Conservation (phyloP, 208 protist species). For the Lotmaria passim region DNA sequence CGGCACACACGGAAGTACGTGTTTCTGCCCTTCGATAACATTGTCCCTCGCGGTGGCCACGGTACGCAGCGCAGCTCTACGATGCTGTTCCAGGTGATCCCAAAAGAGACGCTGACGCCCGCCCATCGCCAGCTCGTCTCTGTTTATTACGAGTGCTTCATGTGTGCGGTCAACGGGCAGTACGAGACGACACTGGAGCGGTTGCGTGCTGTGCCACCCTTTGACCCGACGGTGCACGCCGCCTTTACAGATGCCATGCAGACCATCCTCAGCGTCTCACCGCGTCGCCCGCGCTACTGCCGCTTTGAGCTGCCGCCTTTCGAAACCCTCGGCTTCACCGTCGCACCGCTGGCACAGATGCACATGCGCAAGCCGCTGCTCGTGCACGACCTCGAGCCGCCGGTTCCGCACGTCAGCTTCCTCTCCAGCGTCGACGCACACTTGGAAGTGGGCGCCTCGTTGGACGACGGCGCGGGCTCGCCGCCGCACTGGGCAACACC, state of each 20-base stretch:
- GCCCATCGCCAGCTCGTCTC: background rate
- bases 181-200: conserved; percentile 26
- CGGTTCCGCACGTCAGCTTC: conserved; percentile 7
- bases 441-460: background rate
- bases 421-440: background rate
- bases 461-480: too few relatives aligned
- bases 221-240: conserved; percentile 22
- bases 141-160: conserved; percentile 25
- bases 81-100: conserved; percentile 39
- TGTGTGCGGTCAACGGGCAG: conserved; percentile 20
- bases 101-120: conserved; percentile 17
- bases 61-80: conserved; percentile 15
- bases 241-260: conserved; percentile 16
- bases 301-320: conserved; percentile 15
- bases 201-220: background rate
- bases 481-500: background rate
- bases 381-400: conserved; percentile 2
- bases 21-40: conserved; percentile 43
- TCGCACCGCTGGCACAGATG: background rate
- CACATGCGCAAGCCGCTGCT: conserved; percentile 8
- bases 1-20: conserved; percentile 24
- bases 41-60: conserved; percentile 20
- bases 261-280: conserved; percentile 14
- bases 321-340: conserved; percentile 12
- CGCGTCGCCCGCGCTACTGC: conserved; percentile 17